phyloP scores from a whole-genome alignment of 805 yeast genomes.

The Blastobotrys terrestris region DNA sequence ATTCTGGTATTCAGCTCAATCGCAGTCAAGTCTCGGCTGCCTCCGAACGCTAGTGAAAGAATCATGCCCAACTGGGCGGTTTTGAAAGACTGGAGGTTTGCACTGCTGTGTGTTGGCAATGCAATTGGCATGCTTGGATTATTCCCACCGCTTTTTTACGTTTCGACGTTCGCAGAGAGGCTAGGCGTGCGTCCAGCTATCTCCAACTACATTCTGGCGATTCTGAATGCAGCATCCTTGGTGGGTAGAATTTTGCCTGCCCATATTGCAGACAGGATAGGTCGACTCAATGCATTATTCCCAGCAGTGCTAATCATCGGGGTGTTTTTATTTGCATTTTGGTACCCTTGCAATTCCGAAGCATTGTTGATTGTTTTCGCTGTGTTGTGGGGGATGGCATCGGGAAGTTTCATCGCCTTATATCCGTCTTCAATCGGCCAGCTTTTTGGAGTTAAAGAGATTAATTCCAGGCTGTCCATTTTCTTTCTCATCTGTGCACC shows the following conservation, averaged over 20 bases:
- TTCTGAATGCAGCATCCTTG: conserved; percentile 28
- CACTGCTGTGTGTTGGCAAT: conserved; percentile 13
- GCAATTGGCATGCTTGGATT: conserved; percentile 15
- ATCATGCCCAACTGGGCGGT: conserved; percentile 10
- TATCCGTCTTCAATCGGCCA: conserved; percentile 32
- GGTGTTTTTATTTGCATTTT: conserved; percentile 28
- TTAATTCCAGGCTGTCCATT: conserved; percentile 1
- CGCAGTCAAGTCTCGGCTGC: conserved; percentile 7
- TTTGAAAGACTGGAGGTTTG: conserved; percentile 16
- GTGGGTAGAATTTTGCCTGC: conserved; percentile 1
- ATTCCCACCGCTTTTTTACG: conserved; percentile 26
- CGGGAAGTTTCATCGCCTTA: conserved; percentile 31
- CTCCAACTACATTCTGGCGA: conserved; percentile 24
- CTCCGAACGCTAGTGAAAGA: not conserved
- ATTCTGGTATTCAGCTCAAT: conserved; percentile 7
- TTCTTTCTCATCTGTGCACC: conserved; percentile 1
- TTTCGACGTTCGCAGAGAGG: conserved; percentile 24
- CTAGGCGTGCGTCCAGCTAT: conserved; percentile 16
- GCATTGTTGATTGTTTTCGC: conserved; percentile 22
- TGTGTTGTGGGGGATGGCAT: conserved; percentile 29
- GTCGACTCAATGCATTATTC: conserved; percentile 1
- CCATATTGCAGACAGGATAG: conserved; percentile 1
- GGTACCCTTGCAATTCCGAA: conserved; percentile 22
- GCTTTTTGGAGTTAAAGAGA: conserved; percentile 27
- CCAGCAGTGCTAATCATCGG: conserved; percentile 3